These are phyloP conservation scores for Zhuliangozyma parablackwelliae DNA, from an alignment of 1,139 yeast species.

Conservation along the genomic window DNA sequence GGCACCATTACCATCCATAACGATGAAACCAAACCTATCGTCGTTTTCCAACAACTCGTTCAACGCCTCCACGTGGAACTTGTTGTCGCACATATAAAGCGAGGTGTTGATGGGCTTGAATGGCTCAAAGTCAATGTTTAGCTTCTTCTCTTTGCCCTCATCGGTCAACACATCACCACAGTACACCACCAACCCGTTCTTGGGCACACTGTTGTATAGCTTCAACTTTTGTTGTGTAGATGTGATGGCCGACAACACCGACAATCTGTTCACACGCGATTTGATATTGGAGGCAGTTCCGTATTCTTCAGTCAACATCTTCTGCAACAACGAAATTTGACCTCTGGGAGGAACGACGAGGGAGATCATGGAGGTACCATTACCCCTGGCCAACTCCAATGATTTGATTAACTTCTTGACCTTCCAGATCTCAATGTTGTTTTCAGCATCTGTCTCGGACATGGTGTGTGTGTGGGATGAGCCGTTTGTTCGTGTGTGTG, in stretches of 20 bases:
- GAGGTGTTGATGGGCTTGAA: conserved; percentile 98
- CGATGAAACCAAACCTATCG: conserved; percentile 93
- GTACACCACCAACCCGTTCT: conserved; percentile 89
- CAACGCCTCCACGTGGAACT: conserved; percentile 95
- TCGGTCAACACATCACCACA: conserved; percentile 98
- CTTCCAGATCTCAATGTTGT: conserved; percentile 98
- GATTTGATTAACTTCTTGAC: conserved; percentile 87
- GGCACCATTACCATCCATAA: conserved; percentile 99
- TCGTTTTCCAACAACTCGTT: conserved; percentile 92
- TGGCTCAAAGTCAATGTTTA: conserved; percentile 93
- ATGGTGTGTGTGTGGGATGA: neutral
- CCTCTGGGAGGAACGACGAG: conserved; percentile 93
- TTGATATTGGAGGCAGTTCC: conserved; percentile 98
- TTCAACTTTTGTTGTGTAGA: conserved; percentile 96
- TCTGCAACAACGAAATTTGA: conserved; percentile 82
- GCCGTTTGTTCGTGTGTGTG: no score
- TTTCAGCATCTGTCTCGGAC: conserved; percentile 66
- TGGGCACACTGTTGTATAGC: conserved; percentile 83
- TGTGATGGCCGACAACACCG: conserved; percentile 93
- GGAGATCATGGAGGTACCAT: conserved; percentile 98
- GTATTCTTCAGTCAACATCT: conserved; percentile 95
- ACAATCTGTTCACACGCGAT: conserved; percentile 92
- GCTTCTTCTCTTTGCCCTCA: conserved; percentile 94
- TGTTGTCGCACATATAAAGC: conserved; percentile 91
- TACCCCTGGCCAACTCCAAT: conserved; percentile 88